Evolutionary conservation across 192 early-diverging fungal genomes (phyloP).

Genomic region (Pilaira anomala): DNA sequence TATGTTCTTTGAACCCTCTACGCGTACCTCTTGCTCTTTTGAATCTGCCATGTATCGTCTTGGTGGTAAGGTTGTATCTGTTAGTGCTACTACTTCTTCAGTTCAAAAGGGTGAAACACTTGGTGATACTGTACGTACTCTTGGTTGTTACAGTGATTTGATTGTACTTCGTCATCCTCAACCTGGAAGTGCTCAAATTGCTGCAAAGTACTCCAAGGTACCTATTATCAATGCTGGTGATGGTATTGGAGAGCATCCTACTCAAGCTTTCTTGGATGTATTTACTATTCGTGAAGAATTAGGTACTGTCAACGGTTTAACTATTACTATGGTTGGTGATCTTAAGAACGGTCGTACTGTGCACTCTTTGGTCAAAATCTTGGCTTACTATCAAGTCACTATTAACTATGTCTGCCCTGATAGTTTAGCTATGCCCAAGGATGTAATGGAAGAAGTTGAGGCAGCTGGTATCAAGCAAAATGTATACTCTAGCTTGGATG

Average conservation of each 20-base stretch:
- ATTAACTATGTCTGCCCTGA: constrained; percentile 89
- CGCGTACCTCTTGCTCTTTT: constrained; percentile 91
- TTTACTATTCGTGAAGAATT: constrained; percentile 93
- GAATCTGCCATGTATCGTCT: constrained; percentile 92
- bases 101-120: constrained; percentile 94
- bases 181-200: constrained; percentile 76
- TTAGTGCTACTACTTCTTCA: constrained; percentile 80
- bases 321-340: constrained; percentile 93
- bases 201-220: constrained; percentile 85
- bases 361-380: constrained; percentile 87
- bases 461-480: constrained; percentile 61
- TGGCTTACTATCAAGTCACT: constrained; percentile 89
- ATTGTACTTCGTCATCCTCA: constrained; percentile 93
- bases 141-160: constrained; percentile 88
- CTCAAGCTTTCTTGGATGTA: constrained; percentile 95
- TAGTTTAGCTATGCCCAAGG: constrained; percentile 79
- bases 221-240: constrained; percentile 98
- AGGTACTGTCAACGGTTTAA: constrained; percentile 93
- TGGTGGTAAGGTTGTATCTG: constrained; percentile 85
- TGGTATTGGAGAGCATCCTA: constrained; percentile 96
- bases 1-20: constrained; percentile 97
- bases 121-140: constrained; percentile 91
- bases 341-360: constrained; percentile 98
- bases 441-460: constrained; percentile 69
- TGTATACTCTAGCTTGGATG: constrained; percentile 71